A percentile compares a stretch with the other conserved stretches of the same genome.
Evolutionary conservation across 2,329 filamentous ascomycete species (phyloP).

Genomic region (Gremmenia infestans): DNA sequence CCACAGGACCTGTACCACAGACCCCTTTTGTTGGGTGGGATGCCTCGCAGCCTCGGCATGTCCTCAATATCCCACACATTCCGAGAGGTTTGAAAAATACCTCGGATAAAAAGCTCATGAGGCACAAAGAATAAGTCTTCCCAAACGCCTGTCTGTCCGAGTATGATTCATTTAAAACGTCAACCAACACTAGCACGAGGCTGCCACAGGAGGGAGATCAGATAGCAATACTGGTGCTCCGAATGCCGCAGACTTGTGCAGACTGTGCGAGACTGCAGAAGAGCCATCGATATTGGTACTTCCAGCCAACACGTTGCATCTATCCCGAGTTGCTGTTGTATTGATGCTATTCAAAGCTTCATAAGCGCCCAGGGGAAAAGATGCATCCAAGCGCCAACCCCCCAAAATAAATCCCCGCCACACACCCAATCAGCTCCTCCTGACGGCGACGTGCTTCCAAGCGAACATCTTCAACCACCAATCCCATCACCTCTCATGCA

Average conservation of each 20-base stretch:
- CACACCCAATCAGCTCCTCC: constrained; percentile 6
- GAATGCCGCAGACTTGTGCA: not conserved
- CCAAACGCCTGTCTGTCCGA: not conserved
- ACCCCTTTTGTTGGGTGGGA: not conserved
- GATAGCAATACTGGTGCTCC: not conserved
- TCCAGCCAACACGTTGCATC: not conserved
- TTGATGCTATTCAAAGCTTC: constrained; percentile 17
- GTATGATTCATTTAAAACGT: not conserved
- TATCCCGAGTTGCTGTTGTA: not conserved
- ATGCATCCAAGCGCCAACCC: constrained; percentile 17
- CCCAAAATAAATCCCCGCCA: constrained; percentile 7
- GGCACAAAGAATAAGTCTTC: not conserved
- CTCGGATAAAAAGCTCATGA: not conserved
- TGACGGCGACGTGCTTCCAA: not conserved
- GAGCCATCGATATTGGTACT: not conserved
- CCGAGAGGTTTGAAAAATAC: too few relatives aligned
- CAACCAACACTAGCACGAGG: not conserved
- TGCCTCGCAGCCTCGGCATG: not conserved
- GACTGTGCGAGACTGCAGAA: not conserved
- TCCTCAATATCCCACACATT: too few relatives aligned
- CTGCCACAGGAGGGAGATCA: not conserved
- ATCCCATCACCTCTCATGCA: not conserved
- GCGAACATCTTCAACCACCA: constrained; percentile 5
- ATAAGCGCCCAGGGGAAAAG: constrained; percentile 9
- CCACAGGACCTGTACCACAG: not conserved